These are phyloP conservation scores for Cystobasidium slooffiae DNA, from an alignment of 1,284 basidiomycete species.

Conservation along the genomic window DNA sequence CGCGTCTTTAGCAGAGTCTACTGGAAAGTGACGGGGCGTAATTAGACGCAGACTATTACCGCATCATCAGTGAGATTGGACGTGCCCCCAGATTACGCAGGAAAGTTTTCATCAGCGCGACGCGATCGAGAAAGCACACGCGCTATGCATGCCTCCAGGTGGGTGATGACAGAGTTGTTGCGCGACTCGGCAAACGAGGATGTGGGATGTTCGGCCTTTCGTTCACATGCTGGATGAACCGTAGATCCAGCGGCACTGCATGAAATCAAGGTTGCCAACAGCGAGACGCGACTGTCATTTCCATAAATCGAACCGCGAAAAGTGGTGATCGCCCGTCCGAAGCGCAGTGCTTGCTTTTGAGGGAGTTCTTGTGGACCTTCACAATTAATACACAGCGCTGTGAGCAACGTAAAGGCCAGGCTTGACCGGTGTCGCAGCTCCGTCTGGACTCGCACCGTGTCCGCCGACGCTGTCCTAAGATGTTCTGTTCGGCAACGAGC, in stretches of 20 bases:
- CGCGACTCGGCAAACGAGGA: not conserved
- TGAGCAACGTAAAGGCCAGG: too few relatives aligned
- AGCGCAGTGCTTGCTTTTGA: too few relatives aligned
- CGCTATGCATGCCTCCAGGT: conserved; percentile 2
- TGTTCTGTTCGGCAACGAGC: too few relatives aligned
- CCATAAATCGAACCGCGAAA: too few relatives aligned
- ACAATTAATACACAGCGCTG: too few relatives aligned
- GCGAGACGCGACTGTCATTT: not conserved
- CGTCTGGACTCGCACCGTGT: too few relatives aligned
- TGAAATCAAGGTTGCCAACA: not conserved
- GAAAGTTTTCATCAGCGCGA: not conserved
- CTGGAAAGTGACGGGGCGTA: conserved; percentile 10
- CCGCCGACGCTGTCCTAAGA: too few relatives aligned
- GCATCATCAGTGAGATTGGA: conserved; percentile 17
- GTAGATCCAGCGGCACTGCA: not conserved
- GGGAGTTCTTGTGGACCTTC: too few relatives aligned
- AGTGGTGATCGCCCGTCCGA: too few relatives aligned
- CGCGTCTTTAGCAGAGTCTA: not conserved
- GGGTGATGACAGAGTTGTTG: conserved; percentile 2
- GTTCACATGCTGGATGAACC: not conserved
- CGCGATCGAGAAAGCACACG: conserved; percentile 4
- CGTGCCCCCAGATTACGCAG: not conserved
- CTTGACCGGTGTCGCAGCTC: too few relatives aligned
- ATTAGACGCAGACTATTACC: conserved; percentile 17
- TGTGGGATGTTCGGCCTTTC: not conserved